Evolutionary conservation across 169 alveolate species (phyloP).

Genomic region (Plasmodium ovale): DNA sequence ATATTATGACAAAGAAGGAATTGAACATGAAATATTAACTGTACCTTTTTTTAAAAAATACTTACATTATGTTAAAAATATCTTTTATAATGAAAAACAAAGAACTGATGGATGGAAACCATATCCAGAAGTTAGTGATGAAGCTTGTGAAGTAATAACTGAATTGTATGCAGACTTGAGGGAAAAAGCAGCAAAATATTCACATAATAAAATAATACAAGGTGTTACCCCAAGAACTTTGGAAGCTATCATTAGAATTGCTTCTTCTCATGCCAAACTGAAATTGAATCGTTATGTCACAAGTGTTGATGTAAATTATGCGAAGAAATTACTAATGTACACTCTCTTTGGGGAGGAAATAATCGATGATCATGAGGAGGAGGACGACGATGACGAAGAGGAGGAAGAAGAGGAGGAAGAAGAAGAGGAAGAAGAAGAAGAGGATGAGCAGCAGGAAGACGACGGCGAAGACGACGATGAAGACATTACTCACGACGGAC

Average conservation of each 20-base stretch:
- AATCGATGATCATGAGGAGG: constrained; percentile 56
- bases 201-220: constrained; percentile 81
- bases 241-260: constrained; percentile 92
- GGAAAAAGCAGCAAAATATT: constrained; percentile 77
- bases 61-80: constrained; percentile 82
- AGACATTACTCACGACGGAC: no score
- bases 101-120: constrained; percentile 85
- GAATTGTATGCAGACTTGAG: constrained; percentile 85
- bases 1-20: constrained; percentile 82
- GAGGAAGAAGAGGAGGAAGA: constrained; percentile 33
- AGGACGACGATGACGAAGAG: constrained; percentile 30
- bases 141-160: constrained; percentile 86
- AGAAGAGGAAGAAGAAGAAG: constrained; percentile 14
- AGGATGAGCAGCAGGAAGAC: constrained; percentile 21
- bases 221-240: constrained; percentile 89
- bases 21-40: constrained; percentile 83
- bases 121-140: constrained; percentile 87
- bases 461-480: constrained; percentile 29
- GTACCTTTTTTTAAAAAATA: constrained; percentile 83
- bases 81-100: constrained; percentile 82
- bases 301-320: constrained; percentile 84
- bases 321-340: constrained; percentile 85
- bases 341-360: constrained; percentile 87
- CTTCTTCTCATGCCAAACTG: constrained; percentile 91
- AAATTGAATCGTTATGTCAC: constrained; percentile 87